Evolutionary conservation across 1,284 basidiomycete species (phyloP).

Genomic region (Trichosporon sp.): DNA sequence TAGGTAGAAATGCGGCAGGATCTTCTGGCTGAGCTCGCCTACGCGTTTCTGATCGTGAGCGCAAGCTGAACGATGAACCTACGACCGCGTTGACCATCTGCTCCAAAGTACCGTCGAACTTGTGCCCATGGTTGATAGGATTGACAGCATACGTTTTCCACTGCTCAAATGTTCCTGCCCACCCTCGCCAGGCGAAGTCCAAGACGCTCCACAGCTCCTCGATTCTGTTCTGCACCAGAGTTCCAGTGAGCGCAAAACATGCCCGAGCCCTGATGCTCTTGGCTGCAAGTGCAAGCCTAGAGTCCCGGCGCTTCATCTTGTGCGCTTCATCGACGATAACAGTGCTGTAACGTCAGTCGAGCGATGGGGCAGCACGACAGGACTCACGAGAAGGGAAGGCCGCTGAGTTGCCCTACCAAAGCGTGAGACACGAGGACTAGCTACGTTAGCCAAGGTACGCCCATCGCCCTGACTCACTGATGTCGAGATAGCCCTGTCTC

Average conservation of each 20-base stretch:
- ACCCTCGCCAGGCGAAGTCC: constrained; percentile 45
- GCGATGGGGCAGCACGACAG: no score
- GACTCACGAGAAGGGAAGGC: constrained; percentile 39
- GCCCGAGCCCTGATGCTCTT: constrained; percentile 39
- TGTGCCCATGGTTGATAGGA: constrained; percentile 47
- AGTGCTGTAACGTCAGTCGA: constrained; percentile 18
- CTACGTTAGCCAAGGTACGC: not conserved
- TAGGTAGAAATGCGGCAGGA: constrained; percentile 51
- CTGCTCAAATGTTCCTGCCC: constrained; percentile 42
- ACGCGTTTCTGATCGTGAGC: constrained; percentile 9
- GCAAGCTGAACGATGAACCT: not conserved
- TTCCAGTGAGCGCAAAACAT: constrained; percentile 41
- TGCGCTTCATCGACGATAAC: constrained; percentile 47
- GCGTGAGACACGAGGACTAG: constrained; percentile 40
- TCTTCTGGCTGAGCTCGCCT: constrained; percentile 31
- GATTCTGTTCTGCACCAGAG: constrained; percentile 50
- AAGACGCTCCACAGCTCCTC: constrained; percentile 52
- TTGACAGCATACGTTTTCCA: constrained; percentile 44
- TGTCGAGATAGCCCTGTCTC: constrained; percentile 35
- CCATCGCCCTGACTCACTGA: constrained; percentile 24
- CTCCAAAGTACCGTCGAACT: constrained; percentile 41
- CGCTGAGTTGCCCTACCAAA: constrained; percentile 28
- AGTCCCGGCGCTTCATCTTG: constrained; percentile 37
- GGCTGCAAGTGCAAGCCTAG: constrained; percentile 42
- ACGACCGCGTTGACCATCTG: constrained; percentile 43